These are phyloP conservation scores for Chlorella sorokiniana DNA, from an alignment of 139 green algal species.

Conservation along the genomic window DNA sequence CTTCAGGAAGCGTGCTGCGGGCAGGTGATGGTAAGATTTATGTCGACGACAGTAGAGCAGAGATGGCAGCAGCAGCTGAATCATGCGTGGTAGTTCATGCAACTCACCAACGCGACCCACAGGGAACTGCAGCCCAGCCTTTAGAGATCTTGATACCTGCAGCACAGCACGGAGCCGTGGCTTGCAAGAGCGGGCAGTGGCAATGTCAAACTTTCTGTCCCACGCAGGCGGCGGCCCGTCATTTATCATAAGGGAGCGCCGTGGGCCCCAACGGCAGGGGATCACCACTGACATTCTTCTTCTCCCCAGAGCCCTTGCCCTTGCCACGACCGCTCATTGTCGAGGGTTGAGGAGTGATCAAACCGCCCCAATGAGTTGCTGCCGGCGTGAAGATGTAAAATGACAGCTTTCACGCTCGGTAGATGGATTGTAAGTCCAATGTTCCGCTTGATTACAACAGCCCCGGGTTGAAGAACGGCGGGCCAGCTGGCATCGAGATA, in stretches of 20 bases:
- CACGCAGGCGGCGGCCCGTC: not conserved
- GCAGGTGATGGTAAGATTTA: constrained; percentile 54
- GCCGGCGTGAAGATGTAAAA: no score
- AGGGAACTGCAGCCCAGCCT: constrained; percentile 91
- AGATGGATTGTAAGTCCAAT: no score
- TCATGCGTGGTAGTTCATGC: no score
- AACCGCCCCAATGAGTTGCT: not conserved
- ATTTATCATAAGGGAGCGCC: not conserved
- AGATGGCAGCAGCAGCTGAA: no score
- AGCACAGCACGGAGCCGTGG: no score
- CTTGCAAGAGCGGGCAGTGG: no score
- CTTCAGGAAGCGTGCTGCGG: constrained; percentile 68
- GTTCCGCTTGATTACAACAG: no score
- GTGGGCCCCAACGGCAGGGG: not conserved
- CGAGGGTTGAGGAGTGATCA: not conserved
- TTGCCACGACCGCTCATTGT: constrained; percentile 7
- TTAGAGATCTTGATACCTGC: constrained; percentile 53
- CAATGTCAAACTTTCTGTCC: no score
- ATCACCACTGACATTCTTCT: not conserved
- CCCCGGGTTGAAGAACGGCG: no score
- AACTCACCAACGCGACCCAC: constrained; percentile 73
- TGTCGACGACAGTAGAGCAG: no score
- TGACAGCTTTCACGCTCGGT: no score
- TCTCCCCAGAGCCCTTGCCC: not conserved
- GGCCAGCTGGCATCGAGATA: no score